phyloP scores from a whole-genome alignment of 805 yeast species.

The Ogataea pilisensis region DNA sequence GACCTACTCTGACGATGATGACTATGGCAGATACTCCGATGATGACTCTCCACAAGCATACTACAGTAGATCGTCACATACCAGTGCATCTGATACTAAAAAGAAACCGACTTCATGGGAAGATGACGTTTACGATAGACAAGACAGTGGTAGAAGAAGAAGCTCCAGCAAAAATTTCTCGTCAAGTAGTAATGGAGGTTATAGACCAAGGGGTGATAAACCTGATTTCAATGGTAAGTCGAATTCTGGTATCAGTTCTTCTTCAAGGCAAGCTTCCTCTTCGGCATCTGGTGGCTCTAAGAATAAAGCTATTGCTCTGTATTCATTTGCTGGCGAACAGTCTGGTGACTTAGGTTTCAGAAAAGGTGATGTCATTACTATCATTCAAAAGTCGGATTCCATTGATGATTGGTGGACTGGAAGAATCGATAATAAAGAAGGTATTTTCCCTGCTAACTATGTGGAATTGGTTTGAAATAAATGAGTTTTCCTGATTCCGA shows the following conservation, averaged over 20 bases:
- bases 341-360: slow-evolving; percentile 88
- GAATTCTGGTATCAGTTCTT: slow-evolving; percentile 27
- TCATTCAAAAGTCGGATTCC: slow-evolving; percentile 80
- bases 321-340: slow-evolving; percentile 87
- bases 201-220: slow-evolving; percentile 30
- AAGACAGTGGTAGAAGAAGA: slow-evolving; percentile 31
- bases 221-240: slow-evolving; percentile 29
- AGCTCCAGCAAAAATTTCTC: slow-evolving; percentile 18
- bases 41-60: slow-evolving; percentile 34
- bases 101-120: slow-evolving; percentile 60
- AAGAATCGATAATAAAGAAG: slow-evolving; percentile 73
- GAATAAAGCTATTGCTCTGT: slow-evolving; percentile 86
- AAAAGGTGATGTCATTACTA: slow-evolving; percentile 90
- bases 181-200: slow-evolving; percentile 27
- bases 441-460: slow-evolving; percentile 96
- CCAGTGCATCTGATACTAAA: not conserved
- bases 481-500: no score
- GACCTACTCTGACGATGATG: slow-evolving; percentile 26
- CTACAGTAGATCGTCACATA: slow-evolving; percentile 18
- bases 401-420: slow-evolving; percentile 99
- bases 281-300: slow-evolving; percentile 38
- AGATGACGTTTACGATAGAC: slow-evolving; percentile 75
- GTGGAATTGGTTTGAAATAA: slow-evolving; percentile 62
- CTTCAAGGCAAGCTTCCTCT: slow-evolving; percentile 10
- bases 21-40: slow-evolving; percentile 32